phyloP scores from a whole-genome alignment of 495 filamentous ascomycete species.

The Penicillium coffeae region DNA sequence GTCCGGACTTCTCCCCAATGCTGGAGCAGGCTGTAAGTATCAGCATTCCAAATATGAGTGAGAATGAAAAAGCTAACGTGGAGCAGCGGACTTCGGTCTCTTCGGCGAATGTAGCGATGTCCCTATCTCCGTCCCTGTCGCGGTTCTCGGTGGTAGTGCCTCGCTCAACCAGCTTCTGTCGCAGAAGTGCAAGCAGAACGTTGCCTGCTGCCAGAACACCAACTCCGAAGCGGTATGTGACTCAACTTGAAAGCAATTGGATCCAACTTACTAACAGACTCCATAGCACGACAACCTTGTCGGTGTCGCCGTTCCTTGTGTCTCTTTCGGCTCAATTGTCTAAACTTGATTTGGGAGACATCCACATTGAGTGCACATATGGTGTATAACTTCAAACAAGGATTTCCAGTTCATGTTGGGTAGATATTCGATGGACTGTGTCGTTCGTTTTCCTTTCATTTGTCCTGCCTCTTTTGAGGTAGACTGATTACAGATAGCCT shows the following conservation, averaged over 20 bases:
- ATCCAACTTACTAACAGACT: not conserved
- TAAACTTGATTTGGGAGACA: slow-evolving; percentile 20
- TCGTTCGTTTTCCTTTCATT: slow-evolving; percentile 20
- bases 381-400: slow-evolving; percentile 7
- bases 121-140: slow-evolving; percentile 14
- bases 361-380: slow-evolving; percentile 12
- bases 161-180: slow-evolving; percentile 30
- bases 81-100: slow-evolving; percentile 23
- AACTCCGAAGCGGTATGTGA: slow-evolving; percentile 25
- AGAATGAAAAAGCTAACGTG: not conserved
- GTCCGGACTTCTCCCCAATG: slow-evolving; percentile 18
- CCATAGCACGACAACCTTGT: slow-evolving; percentile 31
- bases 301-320: slow-evolving; percentile 43
- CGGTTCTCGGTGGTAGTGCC: slow-evolving; percentile 26
- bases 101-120: slow-evolving; percentile 29
- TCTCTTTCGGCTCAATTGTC: slow-evolving; percentile 38
- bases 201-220: slow-evolving; percentile 46
- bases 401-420: not conserved
- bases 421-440: not conserved
- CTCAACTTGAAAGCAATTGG: not conserved
- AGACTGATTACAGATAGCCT: no score
- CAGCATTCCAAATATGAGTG: not conserved
- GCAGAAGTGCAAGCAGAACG: slow-evolving; percentile 46
- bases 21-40: slow-evolving; percentile 15
- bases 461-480: slow-evolving; percentile 7